phyloP scores from a whole-genome alignment of 345 rosid species.

The Ricinus communis region DNA sequence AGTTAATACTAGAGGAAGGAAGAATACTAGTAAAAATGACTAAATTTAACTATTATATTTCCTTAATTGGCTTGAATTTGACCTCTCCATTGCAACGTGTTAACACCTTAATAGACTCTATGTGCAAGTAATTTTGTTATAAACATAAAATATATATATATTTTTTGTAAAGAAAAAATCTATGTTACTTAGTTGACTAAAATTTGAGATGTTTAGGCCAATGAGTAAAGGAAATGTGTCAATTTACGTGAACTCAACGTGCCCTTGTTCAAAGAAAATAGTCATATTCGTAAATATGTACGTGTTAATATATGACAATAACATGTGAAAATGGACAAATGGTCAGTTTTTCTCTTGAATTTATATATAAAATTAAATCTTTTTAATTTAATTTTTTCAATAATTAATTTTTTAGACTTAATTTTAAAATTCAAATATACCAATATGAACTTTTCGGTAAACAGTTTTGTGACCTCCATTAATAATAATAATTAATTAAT shows the following conservation, averaged over 20 bases:
- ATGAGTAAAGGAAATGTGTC: not conserved
- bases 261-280: too few species aligned
- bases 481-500: too few species aligned
- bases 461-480: too few species aligned
- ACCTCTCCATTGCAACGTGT: conserved; percentile 3
- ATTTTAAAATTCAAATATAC: too few species aligned
- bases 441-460: too few species aligned
- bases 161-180: not conserved
- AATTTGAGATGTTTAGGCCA: not conserved
- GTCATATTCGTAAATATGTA: not conserved
- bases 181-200: not conserved
- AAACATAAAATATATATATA: not conserved
- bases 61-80: conserved; percentile 12
- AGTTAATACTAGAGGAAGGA: too few species aligned
- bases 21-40: too few species aligned
- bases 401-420: too few species aligned
- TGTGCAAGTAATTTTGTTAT: not conserved
- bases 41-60: not conserved
- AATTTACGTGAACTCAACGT: not conserved
- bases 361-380: too few species aligned
- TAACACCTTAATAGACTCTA: not conserved
- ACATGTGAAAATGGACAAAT: not conserved
- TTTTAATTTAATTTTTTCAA: too few species aligned
- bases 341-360: too few species aligned
- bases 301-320: not conserved